These are phyloP conservation scores for Paracamarosporium sp. DNA, from an alignment of 2,329 filamentous ascomycete species.

Conservation along the genomic window DNA sequence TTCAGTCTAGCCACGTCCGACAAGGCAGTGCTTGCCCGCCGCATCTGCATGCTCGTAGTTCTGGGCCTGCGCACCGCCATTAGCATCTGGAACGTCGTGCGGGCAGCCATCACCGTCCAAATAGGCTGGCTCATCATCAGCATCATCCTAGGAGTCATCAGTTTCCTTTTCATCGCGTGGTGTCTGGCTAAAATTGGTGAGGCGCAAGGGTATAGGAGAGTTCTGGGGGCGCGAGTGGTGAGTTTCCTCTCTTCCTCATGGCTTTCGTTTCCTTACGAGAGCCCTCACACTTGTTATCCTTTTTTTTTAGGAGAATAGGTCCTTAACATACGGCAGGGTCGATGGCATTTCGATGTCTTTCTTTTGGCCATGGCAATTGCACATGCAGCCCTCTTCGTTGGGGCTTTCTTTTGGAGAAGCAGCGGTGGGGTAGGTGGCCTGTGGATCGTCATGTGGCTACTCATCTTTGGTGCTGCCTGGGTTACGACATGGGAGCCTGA, in stretches of 20 bases:
- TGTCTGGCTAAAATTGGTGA: conserved; percentile 48
- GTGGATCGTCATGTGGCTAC: conserved; percentile 15
- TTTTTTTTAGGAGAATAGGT: background rate
- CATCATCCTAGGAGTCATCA: conserved; percentile 56
- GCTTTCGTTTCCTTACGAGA: conserved; percentile 15
- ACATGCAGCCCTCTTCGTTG: conserved; percentile 52
- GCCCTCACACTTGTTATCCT: conserved; percentile 35
- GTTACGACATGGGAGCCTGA: conserved; percentile 17
- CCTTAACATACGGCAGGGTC: conserved; percentile 40
- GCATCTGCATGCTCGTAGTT: conserved; percentile 52
- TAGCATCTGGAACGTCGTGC: conserved; percentile 33
- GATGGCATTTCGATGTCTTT: conserved; percentile 55
- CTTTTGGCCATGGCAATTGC: conserved; percentile 52
- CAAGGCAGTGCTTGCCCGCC: conserved; percentile 53
- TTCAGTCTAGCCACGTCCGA: conserved; percentile 53
- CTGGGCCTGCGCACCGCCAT: conserved; percentile 35
- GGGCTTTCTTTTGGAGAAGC: conserved; percentile 40
- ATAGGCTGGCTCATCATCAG: conserved; percentile 51
- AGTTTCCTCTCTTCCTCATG: conserved; percentile 12
- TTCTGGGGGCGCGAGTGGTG: conserved; percentile 13
- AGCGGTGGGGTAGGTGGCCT: background rate
- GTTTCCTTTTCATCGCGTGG: conserved; percentile 56
- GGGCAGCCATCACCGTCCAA: conserved; percentile 52
- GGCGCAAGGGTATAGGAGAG: conserved; percentile 47
- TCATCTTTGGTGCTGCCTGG: conserved; percentile 19